Evolutionary conservation across 2,329 filamentous ascomycete genomes (phyloP).

Genomic region (Aspergillus fischeri): DNA sequence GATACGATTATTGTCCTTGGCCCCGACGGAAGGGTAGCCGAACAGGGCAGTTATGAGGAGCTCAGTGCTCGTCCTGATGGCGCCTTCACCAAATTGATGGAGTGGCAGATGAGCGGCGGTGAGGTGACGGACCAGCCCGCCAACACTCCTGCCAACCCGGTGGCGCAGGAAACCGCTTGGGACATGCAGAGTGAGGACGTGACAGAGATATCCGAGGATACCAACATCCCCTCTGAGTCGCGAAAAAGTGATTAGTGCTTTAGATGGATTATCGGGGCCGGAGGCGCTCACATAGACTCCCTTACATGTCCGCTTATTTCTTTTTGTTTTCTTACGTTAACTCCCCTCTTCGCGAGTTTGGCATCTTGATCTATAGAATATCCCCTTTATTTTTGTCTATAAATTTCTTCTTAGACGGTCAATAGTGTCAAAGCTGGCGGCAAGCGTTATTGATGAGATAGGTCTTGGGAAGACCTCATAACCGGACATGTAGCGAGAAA

Average conservation of each 20-base stretch:
- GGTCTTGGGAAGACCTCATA: neutral
- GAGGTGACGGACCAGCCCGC: constrained; percentile 45
- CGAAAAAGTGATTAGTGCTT: constrained; percentile 1
- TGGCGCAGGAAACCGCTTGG: constrained; percentile 50
- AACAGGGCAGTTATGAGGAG: constrained; percentile 78
- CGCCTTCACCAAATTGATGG: constrained; percentile 93
- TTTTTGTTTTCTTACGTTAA: constrained; percentile 2
- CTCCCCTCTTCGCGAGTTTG: neutral
- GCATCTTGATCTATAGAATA: neutral
- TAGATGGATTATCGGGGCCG: neutral
- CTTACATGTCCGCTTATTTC: neutral
- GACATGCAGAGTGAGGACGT: constrained; percentile 39
- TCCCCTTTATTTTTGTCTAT: neutral
- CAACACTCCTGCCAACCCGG: constrained; percentile 26
- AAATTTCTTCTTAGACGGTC: neutral
- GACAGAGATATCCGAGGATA: constrained; percentile 28
- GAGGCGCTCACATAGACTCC: neutral
- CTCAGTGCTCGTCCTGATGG: constrained; percentile 70
- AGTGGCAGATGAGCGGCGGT: constrained; percentile 93
- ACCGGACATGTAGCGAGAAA: neutral
- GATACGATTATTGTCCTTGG: constrained; percentile 92
- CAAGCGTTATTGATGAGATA: neutral
- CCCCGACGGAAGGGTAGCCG: constrained; percentile 80
- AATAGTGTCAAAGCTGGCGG: neutral
- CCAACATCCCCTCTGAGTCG: neutral